Evolutionary conservation across 345 rosid genomes (phyloP), one percentile per base, ranked within the genome.

Genomic region (Raphanus sativus): DNA sequence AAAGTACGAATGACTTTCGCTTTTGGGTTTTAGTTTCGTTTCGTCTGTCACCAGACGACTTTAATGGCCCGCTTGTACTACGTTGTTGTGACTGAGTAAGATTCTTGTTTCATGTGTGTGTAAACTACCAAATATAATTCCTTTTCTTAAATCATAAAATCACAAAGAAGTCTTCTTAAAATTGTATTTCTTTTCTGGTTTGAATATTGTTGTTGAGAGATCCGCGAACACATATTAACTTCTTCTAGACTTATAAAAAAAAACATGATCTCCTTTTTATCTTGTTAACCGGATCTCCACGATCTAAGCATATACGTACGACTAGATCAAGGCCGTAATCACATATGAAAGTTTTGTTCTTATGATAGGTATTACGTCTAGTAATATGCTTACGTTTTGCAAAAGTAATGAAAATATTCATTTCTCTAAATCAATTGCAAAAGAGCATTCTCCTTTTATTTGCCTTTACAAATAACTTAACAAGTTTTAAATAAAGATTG

Each of bases 181-280:
- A 21, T 21, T 21, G 21, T 21, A 21, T 21, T 21, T 21, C 21
- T 21, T 21, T 21, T 21, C 21, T 21, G 21, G 68, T 42, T 68
- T 33, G 17, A 48, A 77, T 77, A 12, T 28, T 62, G 65, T 76
- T 62, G 80, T 69, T 77, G 75, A 69, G 70, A 69, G 69, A 76
- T 54, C 42, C 29, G 5, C 8, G 65, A 34, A 4, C 25, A n/a
- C n/a, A n/a, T 4, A n/a, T 36, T 26, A 6, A 0, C 1, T 13
- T 74, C 45, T 15, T 8, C 8, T 28, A 48, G n/a, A n/a, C n/a
- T n/a, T n/a, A n/a, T n/a, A n/a, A 48, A 21, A 21, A 21, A 21
- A 21, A 21, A 21, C 21, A 21, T 21, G 21, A 48, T 4, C 4
- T 74, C 45, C n/a, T n/a, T n/a, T 29, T 48, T 62, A n/a, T 73